Conservation (phyloP, 306 rosid species). For the Abrus pulchellus region DNA sequence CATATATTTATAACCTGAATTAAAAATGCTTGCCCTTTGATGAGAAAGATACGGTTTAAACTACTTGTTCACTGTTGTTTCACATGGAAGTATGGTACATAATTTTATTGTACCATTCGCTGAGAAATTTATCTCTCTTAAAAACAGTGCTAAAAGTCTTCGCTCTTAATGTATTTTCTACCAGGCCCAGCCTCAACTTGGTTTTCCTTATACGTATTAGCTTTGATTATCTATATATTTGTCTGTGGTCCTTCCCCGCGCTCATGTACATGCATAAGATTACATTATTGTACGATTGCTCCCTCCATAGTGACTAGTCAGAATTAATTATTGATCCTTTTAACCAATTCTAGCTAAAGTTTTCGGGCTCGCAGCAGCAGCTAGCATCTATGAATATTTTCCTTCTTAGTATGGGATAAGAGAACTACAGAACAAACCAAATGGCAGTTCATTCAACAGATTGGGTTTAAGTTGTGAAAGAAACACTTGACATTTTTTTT, state of each 20-base stretch:
- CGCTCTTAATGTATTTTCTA: constrained; percentile 53
- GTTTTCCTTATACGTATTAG: constrained; percentile 46
- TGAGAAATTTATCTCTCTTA: constrained; percentile 42
- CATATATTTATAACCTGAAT: constrained; percentile 40
- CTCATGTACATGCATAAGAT: constrained; percentile 18
- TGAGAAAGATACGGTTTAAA: constrained; percentile 46
- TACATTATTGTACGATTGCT: constrained; percentile 48
- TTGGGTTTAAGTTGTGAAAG: constrained; percentile 20
- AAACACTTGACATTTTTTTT: constrained; percentile 2
- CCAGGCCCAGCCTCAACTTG: constrained; percentile 49
- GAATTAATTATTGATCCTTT: constrained; percentile 48
- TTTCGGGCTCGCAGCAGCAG: constrained; percentile 30
- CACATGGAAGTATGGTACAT: constrained; percentile 66
- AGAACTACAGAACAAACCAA: constrained; percentile 30
- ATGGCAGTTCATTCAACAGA: constrained; percentile 28
- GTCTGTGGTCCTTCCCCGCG: constrained; percentile 48
- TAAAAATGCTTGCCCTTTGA: constrained; percentile 38
- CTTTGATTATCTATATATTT: constrained; percentile 37
- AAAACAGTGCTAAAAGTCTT: constrained; percentile 54
- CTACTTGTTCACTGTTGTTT: constrained; percentile 58
- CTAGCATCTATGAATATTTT: constrained; percentile 26
- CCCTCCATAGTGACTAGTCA: constrained; percentile 29
- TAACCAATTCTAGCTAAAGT: constrained; percentile 39
- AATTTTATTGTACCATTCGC: constrained; percentile 15
- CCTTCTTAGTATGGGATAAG: not conserved